Conservation (phyloP, 139 green algal genomes). For the Pycnococcus provasolii region DNA sequence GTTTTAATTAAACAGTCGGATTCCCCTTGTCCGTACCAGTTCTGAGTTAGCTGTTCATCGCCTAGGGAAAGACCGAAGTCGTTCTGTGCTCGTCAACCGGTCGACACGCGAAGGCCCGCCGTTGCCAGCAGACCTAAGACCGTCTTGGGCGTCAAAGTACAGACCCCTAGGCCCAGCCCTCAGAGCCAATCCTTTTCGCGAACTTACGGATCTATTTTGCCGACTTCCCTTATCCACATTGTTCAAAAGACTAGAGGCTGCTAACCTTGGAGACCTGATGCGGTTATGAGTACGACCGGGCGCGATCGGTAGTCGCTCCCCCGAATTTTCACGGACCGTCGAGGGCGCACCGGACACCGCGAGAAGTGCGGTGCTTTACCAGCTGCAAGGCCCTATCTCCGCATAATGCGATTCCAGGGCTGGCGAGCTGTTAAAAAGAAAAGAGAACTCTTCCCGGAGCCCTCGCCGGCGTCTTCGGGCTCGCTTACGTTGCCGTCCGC, state of each 20-base stretch:
- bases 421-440: conserved; percentile 83
- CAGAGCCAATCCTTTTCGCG: conserved; percentile 91
- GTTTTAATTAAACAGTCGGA: conserved; percentile 97
- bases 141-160: conserved; percentile 44
- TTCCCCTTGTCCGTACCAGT: conserved; percentile 91
- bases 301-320: conserved; percentile 59
- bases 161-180: conserved; percentile 70
- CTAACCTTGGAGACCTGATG: conserved; percentile 94
- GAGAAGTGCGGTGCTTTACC: conserved; percentile 75
- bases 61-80: conserved; percentile 49
- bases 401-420: conserved; percentile 76
- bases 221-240: conserved; percentile 94
- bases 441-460: conserved; percentile 85
- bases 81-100: conserved; percentile 50
- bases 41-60: conserved; percentile 83
- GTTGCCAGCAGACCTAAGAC: conserved; percentile 52
- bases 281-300: conserved; percentile 85
- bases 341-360: conserved; percentile 68
- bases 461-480: conserved; percentile 65
- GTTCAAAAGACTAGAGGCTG: conserved; percentile 89
- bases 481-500: conserved; percentile 73
- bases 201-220: conserved; percentile 93
- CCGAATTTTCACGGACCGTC: conserved; percentile 81
- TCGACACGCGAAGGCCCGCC: conserved; percentile 44
- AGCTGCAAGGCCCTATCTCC: conserved; percentile 73